phyloP scores from a whole-genome alignment of 1,284 basidiomycete species.

The Irpex sp. region DNA sequence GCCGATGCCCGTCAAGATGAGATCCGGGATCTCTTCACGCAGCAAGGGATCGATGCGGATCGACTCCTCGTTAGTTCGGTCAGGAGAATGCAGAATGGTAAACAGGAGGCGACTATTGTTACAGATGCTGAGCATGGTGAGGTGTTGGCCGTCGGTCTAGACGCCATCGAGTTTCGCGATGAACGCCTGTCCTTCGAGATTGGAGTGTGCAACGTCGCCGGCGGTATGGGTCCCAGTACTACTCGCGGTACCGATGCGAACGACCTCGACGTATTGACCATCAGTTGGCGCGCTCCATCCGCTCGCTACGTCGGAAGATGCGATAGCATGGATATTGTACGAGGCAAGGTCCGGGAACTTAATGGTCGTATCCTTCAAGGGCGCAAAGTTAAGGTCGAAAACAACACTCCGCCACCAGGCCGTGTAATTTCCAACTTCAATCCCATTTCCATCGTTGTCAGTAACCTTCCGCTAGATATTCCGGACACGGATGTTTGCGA shows the following conservation, averaged over 20 bases:
- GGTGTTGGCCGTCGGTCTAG: neutral
- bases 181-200: neutral
- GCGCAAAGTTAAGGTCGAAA: neutral
- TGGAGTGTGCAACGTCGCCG: neutral
- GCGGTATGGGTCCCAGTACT: neutral
- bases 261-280: neutral
- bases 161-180: neutral
- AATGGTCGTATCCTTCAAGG: neutral
- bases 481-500: neutral
- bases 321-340: neutral
- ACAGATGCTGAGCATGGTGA: neutral
- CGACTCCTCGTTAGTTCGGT: constrained; percentile 14
- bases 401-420: neutral
- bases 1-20: constrained; percentile 11
- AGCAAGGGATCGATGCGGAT: constrained; percentile 15
- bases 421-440: neutral
- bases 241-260: neutral
- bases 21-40: constrained; percentile 16
- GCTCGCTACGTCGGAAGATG: neutral
- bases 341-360: neutral
- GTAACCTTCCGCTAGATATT: neutral
- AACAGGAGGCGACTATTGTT: neutral
- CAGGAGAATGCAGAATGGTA: neutral
- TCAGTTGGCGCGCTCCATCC: neutral
- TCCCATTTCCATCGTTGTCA: neutral